Evolutionary conservation across 768 basidiomycete species (phyloP).

Genomic region (Chalciporus piperatus): DNA sequence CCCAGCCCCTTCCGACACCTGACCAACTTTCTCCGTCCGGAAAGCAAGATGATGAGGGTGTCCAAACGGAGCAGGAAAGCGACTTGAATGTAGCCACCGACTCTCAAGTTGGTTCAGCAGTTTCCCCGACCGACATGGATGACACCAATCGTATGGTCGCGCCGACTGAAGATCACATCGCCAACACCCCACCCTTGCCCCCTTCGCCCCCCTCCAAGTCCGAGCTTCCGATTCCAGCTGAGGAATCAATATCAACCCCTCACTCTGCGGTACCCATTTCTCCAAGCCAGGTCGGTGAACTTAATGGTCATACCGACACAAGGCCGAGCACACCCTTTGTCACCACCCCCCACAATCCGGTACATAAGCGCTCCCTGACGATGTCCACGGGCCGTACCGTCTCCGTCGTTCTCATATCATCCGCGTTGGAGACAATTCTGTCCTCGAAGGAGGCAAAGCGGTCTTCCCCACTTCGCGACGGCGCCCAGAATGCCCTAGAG

Average conservation of each 20-base stretch:
- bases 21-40: constrained; percentile 1
- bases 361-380: constrained; percentile 57
- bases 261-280: constrained; percentile 6
- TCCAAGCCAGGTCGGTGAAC: constrained; percentile 5
- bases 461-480: constrained; percentile 77
- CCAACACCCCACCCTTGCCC: constrained; percentile 10
- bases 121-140: constrained; percentile 4
- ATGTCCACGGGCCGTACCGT: constrained; percentile 70
- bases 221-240: constrained; percentile 2
- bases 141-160: background rate
- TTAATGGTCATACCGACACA: constrained; percentile 15
- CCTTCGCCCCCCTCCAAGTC: constrained; percentile 3
- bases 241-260: constrained; percentile 2
- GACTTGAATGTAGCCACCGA: background rate
- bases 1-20: constrained; percentile 5
- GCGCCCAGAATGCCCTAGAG: constrained; percentile 77
- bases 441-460: constrained; percentile 87
- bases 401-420: constrained; percentile 76
- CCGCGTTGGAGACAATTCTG: constrained; percentile 83
- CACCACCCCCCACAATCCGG: constrained; percentile 14
- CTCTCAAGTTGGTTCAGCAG: background rate
- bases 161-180: background rate
- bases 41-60: background rate
- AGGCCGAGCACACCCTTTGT: constrained; percentile 21
- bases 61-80: background rate